Evolutionary conservation across 345 rosid species (phyloP).

Genomic region (Pseudoturritis turrita): DNA sequence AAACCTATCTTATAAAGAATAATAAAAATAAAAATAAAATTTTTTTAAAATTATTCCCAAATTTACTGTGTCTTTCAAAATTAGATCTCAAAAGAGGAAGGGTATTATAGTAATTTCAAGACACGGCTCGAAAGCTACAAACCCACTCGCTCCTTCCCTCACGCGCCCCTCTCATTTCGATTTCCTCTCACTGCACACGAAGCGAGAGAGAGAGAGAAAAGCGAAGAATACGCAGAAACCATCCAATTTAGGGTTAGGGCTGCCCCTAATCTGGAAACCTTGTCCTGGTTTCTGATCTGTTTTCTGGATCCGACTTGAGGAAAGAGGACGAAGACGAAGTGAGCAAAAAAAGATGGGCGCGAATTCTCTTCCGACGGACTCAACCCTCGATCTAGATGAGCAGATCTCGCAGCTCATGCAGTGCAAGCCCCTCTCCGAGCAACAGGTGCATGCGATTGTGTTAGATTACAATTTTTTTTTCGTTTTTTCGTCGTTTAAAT

Average conservation of each 20-base stretch:
- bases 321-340: slow-evolving; percentile 2
- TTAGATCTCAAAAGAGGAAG: not conserved
- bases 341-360: slow-evolving; percentile 57
- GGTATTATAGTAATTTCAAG: not conserved
- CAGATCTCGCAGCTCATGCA: slow-evolving; percentile 91
- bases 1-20: too few relatives aligned
- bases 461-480: not conserved
- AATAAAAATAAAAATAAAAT: too few relatives aligned
- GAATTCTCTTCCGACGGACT: slow-evolving; percentile 54
- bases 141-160: slow-evolving; percentile 22
- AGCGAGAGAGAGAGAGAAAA: slow-evolving; percentile 20
- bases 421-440: slow-evolving; percentile 89
- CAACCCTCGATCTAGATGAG: slow-evolving; percentile 64
- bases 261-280: slow-evolving; percentile 46
- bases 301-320: not conserved
- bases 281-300: slow-evolving; percentile 22
- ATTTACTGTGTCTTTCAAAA: not conserved
- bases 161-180: slow-evolving; percentile 36
- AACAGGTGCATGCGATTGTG: slow-evolving; percentile 42
- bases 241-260: slow-evolving; percentile 54
- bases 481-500: not conserved
- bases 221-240: slow-evolving; percentile 30
- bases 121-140: slow-evolving; percentile 16
- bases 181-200: slow-evolving; percentile 20
- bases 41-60: too few relatives aligned